phyloP scores from a whole-genome alignment of 163 green algal genomes.

The Volvox carteri region DNA sequence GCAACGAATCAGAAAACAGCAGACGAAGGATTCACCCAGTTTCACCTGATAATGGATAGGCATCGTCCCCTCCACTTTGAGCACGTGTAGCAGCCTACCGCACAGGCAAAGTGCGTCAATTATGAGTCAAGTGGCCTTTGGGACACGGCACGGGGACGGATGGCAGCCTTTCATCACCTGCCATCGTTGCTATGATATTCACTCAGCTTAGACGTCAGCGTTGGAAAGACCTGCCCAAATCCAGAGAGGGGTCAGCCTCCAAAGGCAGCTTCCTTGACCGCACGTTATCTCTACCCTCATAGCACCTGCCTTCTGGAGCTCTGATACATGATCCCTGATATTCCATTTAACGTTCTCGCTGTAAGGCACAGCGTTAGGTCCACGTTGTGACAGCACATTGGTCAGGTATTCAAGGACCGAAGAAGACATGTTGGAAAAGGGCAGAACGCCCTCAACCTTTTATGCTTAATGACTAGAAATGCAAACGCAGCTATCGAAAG shows the following conservation, averaged over 20 bases:
- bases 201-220: constrained; percentile 57
- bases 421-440: neutral
- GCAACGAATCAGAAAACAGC: too few species aligned
- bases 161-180: constrained; percentile 56
- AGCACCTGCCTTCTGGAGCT: constrained; percentile 79
- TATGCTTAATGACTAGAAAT: too few species aligned
- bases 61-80: constrained; percentile 90
- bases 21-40: too few species aligned
- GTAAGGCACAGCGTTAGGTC: constrained; percentile 81
- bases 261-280: constrained; percentile 10
- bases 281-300: neutral
- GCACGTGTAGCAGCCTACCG: constrained; percentile 73
- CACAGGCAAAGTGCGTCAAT: neutral
- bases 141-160: neutral
- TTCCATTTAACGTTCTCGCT: constrained; percentile 72
- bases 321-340: constrained; percentile 83
- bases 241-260: neutral
- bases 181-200: constrained; percentile 80
- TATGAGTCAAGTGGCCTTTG: neutral
- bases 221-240: constrained; percentile 65
- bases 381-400: constrained; percentile 68
- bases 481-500: too few species aligned
- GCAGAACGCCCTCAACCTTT: neutral
- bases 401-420: constrained; percentile 29
- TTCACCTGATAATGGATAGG: constrained; percentile 90